Conservation (phyloP, 148 eudicot genomes). For the Silene uniflora region DNA sequence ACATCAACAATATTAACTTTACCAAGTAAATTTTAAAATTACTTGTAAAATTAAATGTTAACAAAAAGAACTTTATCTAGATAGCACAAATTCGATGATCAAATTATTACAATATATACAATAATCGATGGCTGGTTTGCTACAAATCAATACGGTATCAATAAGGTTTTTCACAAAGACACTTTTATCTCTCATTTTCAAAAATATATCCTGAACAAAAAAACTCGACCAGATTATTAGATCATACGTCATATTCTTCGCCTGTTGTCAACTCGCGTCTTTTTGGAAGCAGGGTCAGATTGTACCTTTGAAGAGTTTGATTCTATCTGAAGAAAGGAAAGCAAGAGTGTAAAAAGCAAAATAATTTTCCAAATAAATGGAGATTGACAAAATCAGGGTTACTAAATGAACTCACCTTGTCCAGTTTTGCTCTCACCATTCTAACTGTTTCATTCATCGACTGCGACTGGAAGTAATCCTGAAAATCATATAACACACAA, state of each 20-base stretch:
- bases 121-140: too few species aligned
- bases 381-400: not conserved
- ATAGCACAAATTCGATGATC: too few species aligned
- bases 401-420: constrained; percentile 43
- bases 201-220: too few species aligned
- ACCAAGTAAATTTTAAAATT: too few species aligned
- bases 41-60: too few species aligned
- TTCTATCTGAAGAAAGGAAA: constrained; percentile 45
- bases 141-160: too few species aligned
- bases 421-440: constrained; percentile 66
- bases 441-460: constrained; percentile 82
- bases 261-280: constrained; percentile 58
- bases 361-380: not conserved
- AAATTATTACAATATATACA: too few species aligned
- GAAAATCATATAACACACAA: constrained; percentile 16
- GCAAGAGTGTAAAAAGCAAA: not conserved
- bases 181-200: too few species aligned
- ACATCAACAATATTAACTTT: too few species aligned
- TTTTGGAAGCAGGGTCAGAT: constrained; percentile 53
- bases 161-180: too few species aligned
- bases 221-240: too few species aligned
- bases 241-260: constrained; percentile 52
- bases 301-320: constrained; percentile 40
- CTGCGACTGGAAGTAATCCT: constrained; percentile 70
- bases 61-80: too few species aligned